Conservation (phyloP, 2,329 filamentous ascomycete genomes). For the Davidsoniella neocaledoniae region DNA sequence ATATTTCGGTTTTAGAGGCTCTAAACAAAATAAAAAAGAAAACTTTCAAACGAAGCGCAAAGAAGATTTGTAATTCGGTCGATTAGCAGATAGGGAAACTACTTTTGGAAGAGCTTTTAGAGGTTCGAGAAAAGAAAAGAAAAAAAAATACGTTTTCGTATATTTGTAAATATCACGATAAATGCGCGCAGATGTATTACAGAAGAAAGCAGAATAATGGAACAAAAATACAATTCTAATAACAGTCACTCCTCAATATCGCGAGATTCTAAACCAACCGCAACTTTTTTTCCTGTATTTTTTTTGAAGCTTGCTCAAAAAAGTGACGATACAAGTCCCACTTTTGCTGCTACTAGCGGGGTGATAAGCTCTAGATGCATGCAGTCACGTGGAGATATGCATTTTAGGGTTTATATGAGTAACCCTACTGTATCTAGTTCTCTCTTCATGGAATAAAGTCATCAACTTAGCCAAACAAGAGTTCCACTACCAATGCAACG, state of each 20-base stretch:
- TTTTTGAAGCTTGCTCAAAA: conserved; percentile 6
- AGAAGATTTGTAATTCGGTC: too few species aligned
- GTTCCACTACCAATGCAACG: too few species aligned
- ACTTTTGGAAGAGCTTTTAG: too few species aligned
- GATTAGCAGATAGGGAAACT: too few species aligned
- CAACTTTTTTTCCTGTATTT: conserved; percentile 4
- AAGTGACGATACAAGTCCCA: conserved; percentile 11
- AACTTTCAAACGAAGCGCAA: too few species aligned
- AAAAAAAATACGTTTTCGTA: too few species aligned
- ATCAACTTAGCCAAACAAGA: too few species aligned
- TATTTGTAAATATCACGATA: too few species aligned
- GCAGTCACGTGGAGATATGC: conserved; percentile 10
- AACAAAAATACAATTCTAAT: neutral
- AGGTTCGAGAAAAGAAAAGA: too few species aligned
- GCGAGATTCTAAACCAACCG: neutral
- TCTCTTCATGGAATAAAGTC: too few species aligned
- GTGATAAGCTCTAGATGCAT: conserved; percentile 6
- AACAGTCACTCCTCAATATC: neutral
- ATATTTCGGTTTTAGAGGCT: neutral
- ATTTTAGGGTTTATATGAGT: neutral
- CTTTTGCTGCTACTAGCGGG: conserved; percentile 9
- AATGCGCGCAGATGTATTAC: too few species aligned
- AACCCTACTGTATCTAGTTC: neutral
- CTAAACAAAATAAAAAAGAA: neutral
- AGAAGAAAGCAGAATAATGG: neutral